phyloP scores from a whole-genome alignment of 352 stramenopile genomes.

The Thalassiosira hispida region DNA sequence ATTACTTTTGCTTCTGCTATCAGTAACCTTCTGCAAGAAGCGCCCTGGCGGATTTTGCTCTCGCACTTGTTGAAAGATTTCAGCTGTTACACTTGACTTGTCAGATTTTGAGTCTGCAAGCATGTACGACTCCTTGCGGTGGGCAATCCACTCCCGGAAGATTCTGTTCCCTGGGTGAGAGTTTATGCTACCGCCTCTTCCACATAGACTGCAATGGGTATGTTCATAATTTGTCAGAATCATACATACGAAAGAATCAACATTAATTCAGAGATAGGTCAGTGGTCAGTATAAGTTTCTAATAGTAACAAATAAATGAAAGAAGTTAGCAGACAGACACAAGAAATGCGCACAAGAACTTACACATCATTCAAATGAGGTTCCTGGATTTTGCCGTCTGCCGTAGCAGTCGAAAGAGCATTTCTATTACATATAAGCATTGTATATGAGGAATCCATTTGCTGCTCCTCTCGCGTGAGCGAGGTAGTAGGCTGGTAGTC shows the following conservation, averaged over 20 bases:
- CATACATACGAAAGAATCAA: neutral
- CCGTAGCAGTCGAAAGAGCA: conserved; percentile 8
- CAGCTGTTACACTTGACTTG: conserved; percentile 65
- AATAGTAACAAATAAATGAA: too few species aligned
- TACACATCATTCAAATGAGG: conserved; percentile 57
- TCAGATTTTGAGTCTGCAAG: conserved; percentile 72
- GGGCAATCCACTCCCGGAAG: conserved; percentile 75
- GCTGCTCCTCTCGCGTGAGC: conserved; percentile 21
- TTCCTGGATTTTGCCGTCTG: conserved; percentile 10
- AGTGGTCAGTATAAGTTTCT: too few species aligned
- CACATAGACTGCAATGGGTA: conserved; percentile 57
- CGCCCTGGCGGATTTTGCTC: conserved; percentile 61
- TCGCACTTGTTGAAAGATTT: conserved; percentile 67
- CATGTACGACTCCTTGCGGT: conserved; percentile 76
- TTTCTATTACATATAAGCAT: conserved; percentile 3
- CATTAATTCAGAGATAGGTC: too few species aligned
- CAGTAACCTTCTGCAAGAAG: conserved; percentile 67
- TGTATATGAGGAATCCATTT: conserved; percentile 5
- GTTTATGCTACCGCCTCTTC: conserved; percentile 80
- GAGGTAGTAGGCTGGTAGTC: conserved; percentile 1
- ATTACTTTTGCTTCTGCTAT: conserved; percentile 17
- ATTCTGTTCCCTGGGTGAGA: conserved; percentile 69
- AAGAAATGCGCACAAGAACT: too few species aligned
- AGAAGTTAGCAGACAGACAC: too few species aligned
- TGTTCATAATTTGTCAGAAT: neutral